phyloP scores from a whole-genome alignment of 2,329 filamentous ascomycete genomes.

The Cladobotryum protrusum region DNA sequence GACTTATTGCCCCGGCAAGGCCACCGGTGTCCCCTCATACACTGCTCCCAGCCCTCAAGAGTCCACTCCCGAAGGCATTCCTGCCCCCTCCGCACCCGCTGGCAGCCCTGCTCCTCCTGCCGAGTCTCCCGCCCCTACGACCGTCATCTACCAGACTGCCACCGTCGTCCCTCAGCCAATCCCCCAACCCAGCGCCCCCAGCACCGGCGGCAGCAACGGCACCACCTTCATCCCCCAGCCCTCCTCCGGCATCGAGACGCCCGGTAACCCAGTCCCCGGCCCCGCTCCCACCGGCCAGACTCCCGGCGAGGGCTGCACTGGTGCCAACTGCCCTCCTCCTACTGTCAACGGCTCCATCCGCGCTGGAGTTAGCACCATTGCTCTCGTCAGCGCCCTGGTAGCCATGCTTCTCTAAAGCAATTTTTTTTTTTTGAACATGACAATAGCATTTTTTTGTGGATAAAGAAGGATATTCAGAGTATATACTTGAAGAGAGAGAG shows the following conservation, averaged over 20 bases:
- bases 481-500: too few relatives aligned
- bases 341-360: slow-evolving; percentile 15
- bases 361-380: slow-evolving; percentile 16
- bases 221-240: slow-evolving; percentile 3
- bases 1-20: slow-evolving; percentile 10
- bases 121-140: too few relatives aligned
- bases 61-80: too few relatives aligned
- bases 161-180: neutral
- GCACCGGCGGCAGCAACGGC: slow-evolving; percentile 1
- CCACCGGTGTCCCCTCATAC: neutral
- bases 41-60: too few relatives aligned
- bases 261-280: neutral
- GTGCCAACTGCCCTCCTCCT: neutral
- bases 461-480: too few relatives aligned
- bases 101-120: too few relatives aligned
- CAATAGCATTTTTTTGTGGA: too few relatives aligned
- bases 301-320: slow-evolving; percentile 10
- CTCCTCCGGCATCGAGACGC: neutral
- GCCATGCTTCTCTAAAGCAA: slow-evolving; percentile 17
- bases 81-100: too few relatives aligned
- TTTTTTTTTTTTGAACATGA: neutral
- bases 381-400: slow-evolving; percentile 14
- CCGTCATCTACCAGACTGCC: neutral
- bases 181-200: neutral
- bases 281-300: neutral